Percentiles rank a stretch among this genome's conserved stretches.
Conservation (phyloP, 1,284 basidiomycete species). For the Moesziomyces sp. region DNA sequence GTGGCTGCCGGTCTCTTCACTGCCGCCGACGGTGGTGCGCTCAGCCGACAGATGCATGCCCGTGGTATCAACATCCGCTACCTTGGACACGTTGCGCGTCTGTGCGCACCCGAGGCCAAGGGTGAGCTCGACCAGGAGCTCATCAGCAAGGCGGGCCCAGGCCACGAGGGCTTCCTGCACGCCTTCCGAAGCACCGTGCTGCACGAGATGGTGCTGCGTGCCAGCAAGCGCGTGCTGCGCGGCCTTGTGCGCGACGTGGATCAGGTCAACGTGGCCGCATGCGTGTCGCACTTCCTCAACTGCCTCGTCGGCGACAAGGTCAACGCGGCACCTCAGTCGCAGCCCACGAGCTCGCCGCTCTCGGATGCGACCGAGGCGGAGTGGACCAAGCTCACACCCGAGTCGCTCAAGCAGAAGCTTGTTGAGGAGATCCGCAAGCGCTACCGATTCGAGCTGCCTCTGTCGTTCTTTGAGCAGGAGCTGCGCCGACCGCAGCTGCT, state of each 20-base stretch:
- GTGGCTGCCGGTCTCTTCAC: slow-evolving; percentile 70
- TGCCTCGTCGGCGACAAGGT: slow-evolving; percentile 71
- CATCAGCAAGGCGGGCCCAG: slow-evolving; percentile 59
- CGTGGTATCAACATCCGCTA: slow-evolving; percentile 75
- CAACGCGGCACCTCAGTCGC: slow-evolving; percentile 69
- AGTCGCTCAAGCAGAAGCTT: slow-evolving; percentile 69
- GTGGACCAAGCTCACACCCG: slow-evolving; percentile 72
- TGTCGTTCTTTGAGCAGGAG: slow-evolving; percentile 67
- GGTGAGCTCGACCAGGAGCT: slow-evolving; percentile 63
- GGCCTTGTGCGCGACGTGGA: slow-evolving; percentile 58
- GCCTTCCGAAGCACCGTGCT: slow-evolving; percentile 68
- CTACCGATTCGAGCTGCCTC: slow-evolving; percentile 71
- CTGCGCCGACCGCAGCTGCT: slow-evolving; percentile 70
- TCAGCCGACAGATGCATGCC: slow-evolving; percentile 71
- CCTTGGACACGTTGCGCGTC: slow-evolving; percentile 70
- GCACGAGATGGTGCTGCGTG: slow-evolving; percentile 73
- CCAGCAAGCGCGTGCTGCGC: slow-evolving; percentile 72
- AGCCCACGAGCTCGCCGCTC: slow-evolving; percentile 37
- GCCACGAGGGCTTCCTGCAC: slow-evolving; percentile 59
- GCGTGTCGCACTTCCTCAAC: slow-evolving; percentile 73
- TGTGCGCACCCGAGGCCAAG: slow-evolving; percentile 68
- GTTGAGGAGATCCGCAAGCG: slow-evolving; percentile 69
- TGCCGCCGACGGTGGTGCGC: slow-evolving; percentile 71
- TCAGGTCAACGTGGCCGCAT: slow-evolving; percentile 43
- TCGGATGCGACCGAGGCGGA: slow-evolving; percentile 29